Evolutionary conservation across 768 basidiomycete genomes (phyloP), one percentile per base, ranked within the genome.

Genomic region (Sutorius australiensis): DNA sequence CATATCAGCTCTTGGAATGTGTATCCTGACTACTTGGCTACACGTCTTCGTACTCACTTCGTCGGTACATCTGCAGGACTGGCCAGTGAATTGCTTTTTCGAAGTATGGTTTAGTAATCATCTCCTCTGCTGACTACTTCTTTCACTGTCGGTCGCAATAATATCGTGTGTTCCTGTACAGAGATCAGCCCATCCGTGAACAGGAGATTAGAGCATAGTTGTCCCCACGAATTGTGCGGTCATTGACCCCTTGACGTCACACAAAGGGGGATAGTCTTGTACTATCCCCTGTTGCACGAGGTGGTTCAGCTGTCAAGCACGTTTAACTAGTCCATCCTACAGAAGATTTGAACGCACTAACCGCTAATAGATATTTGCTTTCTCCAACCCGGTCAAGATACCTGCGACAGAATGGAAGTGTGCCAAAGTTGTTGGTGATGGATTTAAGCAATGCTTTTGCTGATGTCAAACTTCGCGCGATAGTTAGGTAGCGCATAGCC

Each of bases 321-420:
- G 16, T 40, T 34, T 3, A 7, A 30, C 53, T 21, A 48, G 16
- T 49, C 7, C 51, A 24, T 56, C 39, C 31, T 39, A n/a, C 30
- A 14, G 11, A 16, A 46, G 32, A 40, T 49, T 40, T 7, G 37
- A 46, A 24, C 6, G 7, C 19, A 73, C 81, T 54, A 51, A 97
- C 92, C 52, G 91, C 95, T 37, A 98, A 75, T 17, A 98, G 75
- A 68, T 99, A 95, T 70, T 88, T 92, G 74, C 82, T 92, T 75
- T 98, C 94, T 13, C 97, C 97, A 5, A 77, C 74, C 24, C 95
- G 84, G 64, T 98, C 97, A 17, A 99, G 81, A 70, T 99, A 99
- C 56, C 97, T 79, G 61, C 95, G 82, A 70, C 95, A 98, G 72
- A 91, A 99, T 4, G 97, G 95, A 55, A 98, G 72, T 11, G 95